A percentile compares a stretch with the other conserved stretches of the same genome.
Evolutionary conservation across 1,284 basidiomycete species (phyloP).

Genomic region (Mycena citricolor): DNA sequence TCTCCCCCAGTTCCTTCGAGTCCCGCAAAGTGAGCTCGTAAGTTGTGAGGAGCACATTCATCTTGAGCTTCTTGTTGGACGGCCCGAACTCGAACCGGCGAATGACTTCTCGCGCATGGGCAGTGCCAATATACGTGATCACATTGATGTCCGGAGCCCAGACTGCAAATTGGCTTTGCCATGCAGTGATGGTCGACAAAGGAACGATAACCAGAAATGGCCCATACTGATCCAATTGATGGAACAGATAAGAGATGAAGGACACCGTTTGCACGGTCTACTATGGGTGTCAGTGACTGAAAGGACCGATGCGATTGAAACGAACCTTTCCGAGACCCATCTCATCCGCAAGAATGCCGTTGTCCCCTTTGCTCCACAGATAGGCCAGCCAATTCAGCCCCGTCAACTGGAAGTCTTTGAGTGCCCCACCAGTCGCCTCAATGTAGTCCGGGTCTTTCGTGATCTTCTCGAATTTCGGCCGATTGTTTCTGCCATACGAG

Average conservation of each 20-base stretch:
- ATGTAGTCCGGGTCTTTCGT: constrained; percentile 91
- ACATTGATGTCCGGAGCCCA: constrained; percentile 99
- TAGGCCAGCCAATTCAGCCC: constrained; percentile 99
- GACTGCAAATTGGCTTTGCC: constrained; percentile 92
- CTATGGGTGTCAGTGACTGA: constrained; percentile 19
- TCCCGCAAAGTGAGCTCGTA: constrained; percentile 97
- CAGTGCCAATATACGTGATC: constrained; percentile 94
- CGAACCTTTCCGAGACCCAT: constrained; percentile 97
- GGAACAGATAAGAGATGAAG: constrained; percentile 95
- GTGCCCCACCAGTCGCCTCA: constrained; percentile 68
- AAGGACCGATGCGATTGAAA: constrained; percentile 6
- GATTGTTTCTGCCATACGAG: constrained; percentile 64
- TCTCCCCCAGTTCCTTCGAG: constrained; percentile 83
- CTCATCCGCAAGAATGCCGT: constrained; percentile 98
- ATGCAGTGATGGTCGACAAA: constrained; percentile 95
- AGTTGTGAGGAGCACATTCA: constrained; percentile 97
- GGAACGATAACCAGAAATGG: constrained; percentile 99
- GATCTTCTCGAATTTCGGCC: constrained; percentile 87
- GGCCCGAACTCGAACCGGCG: constrained; percentile 91
- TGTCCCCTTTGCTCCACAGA: constrained; percentile 92
- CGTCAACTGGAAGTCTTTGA: constrained; percentile 98
- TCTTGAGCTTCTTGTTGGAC: constrained; percentile 85
- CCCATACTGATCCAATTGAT: constrained; percentile 91
- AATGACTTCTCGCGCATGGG: constrained; percentile 86
- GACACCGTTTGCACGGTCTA: constrained; percentile 95